Conservation (phyloP, 1,284 basidiomycete species). For the Apiotrichum sp. region DNA sequence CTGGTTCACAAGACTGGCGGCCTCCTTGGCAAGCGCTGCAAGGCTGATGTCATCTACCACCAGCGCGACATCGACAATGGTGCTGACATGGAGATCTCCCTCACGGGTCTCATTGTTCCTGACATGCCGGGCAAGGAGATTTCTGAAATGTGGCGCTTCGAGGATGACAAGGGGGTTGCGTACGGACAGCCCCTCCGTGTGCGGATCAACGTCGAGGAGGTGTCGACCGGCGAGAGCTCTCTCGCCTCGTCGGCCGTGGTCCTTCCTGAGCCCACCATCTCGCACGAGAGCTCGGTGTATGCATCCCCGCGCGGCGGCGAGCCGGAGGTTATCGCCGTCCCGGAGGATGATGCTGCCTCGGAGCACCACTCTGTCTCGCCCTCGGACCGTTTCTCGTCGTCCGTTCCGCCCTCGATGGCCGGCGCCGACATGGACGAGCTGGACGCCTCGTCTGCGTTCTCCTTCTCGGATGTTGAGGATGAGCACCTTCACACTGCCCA, state of each 20-base stretch:
- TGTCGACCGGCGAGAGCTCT: slow-evolving; percentile 19
- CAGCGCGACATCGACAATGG: slow-evolving; percentile 28
- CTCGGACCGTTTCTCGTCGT: slow-evolving; percentile 4
- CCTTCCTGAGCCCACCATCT: slow-evolving; percentile 21
- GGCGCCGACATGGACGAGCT: slow-evolving; percentile 13
- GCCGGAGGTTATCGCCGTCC: not conserved
- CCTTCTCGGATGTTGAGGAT: slow-evolving; percentile 14
- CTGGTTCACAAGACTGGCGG: slow-evolving; percentile 27
- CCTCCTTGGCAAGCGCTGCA: slow-evolving; percentile 19
- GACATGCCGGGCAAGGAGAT: slow-evolving; percentile 32
- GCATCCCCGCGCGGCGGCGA: not conserved
- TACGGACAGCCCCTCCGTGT: slow-evolving; percentile 41
- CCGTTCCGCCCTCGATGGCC: slow-evolving; percentile 6
- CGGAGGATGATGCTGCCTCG: slow-evolving; percentile 1
- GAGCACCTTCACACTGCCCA: not conserved
- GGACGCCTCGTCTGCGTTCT: slow-evolving; percentile 15
- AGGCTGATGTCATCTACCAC: slow-evolving; percentile 14
- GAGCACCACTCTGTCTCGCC: slow-evolving; percentile 2
- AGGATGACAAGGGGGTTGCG: slow-evolving; percentile 33
- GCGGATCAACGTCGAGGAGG: slow-evolving; percentile 28
- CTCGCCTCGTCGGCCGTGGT: slow-evolving; percentile 27
- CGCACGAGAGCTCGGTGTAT: slow-evolving; percentile 7
- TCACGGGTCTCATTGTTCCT: slow-evolving; percentile 36
- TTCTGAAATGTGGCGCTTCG: slow-evolving; percentile 38
- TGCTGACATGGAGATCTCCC: slow-evolving; percentile 29